Conservation (phyloP, 1,284 basidiomycete genomes). For the Apiotrichum sp. region DNA sequence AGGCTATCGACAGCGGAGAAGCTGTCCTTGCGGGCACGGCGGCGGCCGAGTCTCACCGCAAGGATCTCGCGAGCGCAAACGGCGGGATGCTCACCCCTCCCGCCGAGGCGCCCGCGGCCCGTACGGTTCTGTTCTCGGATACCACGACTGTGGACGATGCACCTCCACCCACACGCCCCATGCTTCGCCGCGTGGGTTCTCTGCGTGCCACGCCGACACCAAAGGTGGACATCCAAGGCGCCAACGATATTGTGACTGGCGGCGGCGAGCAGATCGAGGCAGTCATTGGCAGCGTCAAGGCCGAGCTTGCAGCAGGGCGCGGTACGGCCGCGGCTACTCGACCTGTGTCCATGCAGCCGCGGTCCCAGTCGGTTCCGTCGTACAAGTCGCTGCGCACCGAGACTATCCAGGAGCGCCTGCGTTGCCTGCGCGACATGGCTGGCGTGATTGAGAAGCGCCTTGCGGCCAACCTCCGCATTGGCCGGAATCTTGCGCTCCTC, state of each 20-base stretch:
- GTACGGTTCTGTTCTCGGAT: slow-evolving; percentile 5
- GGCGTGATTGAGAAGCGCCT: slow-evolving; percentile 58
- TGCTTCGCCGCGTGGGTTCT: slow-evolving; percentile 14
- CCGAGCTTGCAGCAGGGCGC: slow-evolving; percentile 58
- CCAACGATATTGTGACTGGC: slow-evolving; percentile 30
- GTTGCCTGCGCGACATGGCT: slow-evolving; percentile 52
- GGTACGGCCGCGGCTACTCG: slow-evolving; percentile 21
- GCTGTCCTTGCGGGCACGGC: slow-evolving; percentile 72
- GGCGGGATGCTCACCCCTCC: not conserved
- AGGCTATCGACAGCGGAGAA: slow-evolving; percentile 62
- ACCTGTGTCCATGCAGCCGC: slow-evolving; percentile 1
- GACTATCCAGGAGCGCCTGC: slow-evolving; percentile 20
- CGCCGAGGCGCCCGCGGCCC: not conserved
- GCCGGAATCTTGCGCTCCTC: slow-evolving; percentile 75
- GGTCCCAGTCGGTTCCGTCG: not conserved
- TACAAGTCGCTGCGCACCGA: slow-evolving; percentile 20
- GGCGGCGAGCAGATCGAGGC: slow-evolving; percentile 54
- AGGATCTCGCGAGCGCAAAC: slow-evolving; percentile 22
- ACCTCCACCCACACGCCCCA: not conserved
- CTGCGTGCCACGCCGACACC: slow-evolving; percentile 11
- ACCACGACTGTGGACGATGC: not conserved
- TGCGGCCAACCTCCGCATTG: slow-evolving; percentile 63
- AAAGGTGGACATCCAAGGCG: slow-evolving; percentile 30
- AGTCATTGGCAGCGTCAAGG: slow-evolving; percentile 78
- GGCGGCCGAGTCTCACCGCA: slow-evolving; percentile 66